Conservation (phyloP, 2,329 filamentous ascomycete genomes). For the Trichoderma lentiforme region DNA sequence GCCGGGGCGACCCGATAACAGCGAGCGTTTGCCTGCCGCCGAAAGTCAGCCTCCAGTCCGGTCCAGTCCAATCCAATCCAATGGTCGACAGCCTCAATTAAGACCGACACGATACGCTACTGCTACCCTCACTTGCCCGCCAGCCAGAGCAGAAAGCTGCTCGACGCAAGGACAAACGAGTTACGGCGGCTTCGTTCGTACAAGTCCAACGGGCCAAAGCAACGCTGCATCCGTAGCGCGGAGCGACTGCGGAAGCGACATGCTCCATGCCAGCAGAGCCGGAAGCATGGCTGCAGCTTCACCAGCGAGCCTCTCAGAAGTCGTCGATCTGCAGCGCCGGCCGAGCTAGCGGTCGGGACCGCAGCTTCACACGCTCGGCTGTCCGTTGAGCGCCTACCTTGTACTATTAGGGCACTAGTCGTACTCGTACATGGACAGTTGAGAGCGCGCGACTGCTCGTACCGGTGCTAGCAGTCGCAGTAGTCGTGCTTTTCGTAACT, state of each 20-base stretch:
- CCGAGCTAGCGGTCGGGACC: slow-evolving; percentile 13
- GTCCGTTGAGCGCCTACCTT: not conserved
- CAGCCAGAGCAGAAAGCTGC: not conserved
- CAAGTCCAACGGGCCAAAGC: not conserved
- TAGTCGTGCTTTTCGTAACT: not conserved
- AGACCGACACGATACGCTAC: not conserved
- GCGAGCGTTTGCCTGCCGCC: not conserved
- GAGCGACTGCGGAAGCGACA: slow-evolving; percentile 10
- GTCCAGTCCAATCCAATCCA: not conserved
- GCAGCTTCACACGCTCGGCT: slow-evolving; percentile 10
- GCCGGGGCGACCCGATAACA: slow-evolving; percentile 2
- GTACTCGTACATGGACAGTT: not conserved
- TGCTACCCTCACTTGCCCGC: not conserved
- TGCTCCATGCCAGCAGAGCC: not conserved
- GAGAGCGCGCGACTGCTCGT: not conserved
- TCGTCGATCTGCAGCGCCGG: slow-evolving; percentile 15
- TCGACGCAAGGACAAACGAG: not conserved
- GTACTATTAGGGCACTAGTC: not conserved
- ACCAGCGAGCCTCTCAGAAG: slow-evolving; percentile 8
- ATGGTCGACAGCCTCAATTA: not conserved
- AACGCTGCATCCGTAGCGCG: slow-evolving; percentile 12
- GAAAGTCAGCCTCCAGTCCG: not conserved
- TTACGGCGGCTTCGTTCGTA: not conserved
- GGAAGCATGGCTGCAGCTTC: slow-evolving; percentile 4
- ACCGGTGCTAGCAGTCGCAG: not conserved